Base-by-base conservation (phyloP, 2,329 filamentous ascomycete species). In the Colletotrichum simmondsii region DNA sequence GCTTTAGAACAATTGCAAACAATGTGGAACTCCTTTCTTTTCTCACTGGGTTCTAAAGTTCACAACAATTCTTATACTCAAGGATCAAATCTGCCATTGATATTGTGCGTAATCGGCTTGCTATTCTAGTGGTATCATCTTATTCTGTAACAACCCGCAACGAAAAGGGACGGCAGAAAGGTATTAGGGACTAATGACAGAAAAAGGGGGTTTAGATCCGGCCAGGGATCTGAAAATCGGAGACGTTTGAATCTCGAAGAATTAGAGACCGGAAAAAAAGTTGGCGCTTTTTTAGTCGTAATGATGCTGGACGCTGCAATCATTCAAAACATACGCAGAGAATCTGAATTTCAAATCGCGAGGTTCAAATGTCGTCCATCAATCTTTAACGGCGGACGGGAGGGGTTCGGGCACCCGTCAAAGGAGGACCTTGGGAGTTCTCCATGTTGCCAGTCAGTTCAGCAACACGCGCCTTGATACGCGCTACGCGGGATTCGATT, bases 401-500 rank as follows among this genome's bases (percentile, higher is more conserved):
- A 53, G 71, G 62, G 14, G 68, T 66, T 26, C 71, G 68, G 12
- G 37, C 53, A 32, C 30, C 81, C 32, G 32, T 42, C 12, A 57
- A 46, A 46, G 62, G 62, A 30, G 88, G 85, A 7, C 79, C 81
- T 53, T 78, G 79, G 42, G 82, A 82, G 56, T 84, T 86, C 79
- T 96, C 93, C 89, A 94, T 94, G 82, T 94, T 94, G 77, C 93
- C 93, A 2, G 97, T 99, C 77, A 99, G 85, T 82, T 98, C 95
- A 65, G 97, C 97, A 71, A 99, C 97, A 74, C 97, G 93, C 73
- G 97, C 97, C 85, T 98, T 98, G 89, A 99, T 99, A 75, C 97
- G 94, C 61, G 97, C 97, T 72, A 98, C 97, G 76, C 97, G 94
- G 61, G 95, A 95, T 83, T 99, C 97, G 79, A 98, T 98, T 46